Base-by-base conservation (phyloP, 192 early-diverging fungal species). In the Coemansia sp. region DNA sequence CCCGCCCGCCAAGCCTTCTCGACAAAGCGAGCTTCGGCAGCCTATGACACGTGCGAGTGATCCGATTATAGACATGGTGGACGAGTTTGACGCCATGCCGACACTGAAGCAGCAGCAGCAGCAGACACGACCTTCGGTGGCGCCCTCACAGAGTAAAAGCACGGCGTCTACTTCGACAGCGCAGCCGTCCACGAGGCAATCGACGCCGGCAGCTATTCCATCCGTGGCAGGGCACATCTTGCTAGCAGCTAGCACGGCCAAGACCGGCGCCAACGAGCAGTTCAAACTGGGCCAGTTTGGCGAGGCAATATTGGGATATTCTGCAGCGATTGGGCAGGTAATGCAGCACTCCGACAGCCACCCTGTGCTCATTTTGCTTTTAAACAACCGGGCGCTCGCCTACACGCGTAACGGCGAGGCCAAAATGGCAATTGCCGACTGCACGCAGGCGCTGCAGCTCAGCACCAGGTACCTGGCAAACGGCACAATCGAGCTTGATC, bases 231-330 rank as follows among this genome's bases (percentile, higher is more conserved):
- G 32, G 8, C 34, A 57, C n/a, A 30, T 49, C 15, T 55, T 70
- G 15, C 22, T 29, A 14, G 44, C 53, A 20, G 39, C 53, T 26
- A 61, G 43, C 14, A 9, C 52, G 2, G 60, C 70, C 55, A 85
- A 88, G 50, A 69, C 79, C 14, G 58, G 59, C 17, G 94, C 92
- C 47, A 95, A 94, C 61, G 85, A 85, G 8, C 55, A 70, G 9
- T 98, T 93, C 70, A 94, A 93, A 63, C 75, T 87, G 21, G 95
- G 95, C 2, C 90, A 97, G 68, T 97, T 86, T 75, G 86, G 79
- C 39, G 86, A 88, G 8, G 92, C 94, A 0, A 85, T 86, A 31
- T 60, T 61, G 5, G 70, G 67, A 14, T 98, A 98, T 67, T 79
- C 81, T 3, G 48, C 53, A 9, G 86, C 91, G 0, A 81, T 96